These are phyloP conservation scores for Colletotrichum siamense DNA, from an alignment of 2,329 filamentous ascomycete species.

Conservation along the genomic window DNA sequence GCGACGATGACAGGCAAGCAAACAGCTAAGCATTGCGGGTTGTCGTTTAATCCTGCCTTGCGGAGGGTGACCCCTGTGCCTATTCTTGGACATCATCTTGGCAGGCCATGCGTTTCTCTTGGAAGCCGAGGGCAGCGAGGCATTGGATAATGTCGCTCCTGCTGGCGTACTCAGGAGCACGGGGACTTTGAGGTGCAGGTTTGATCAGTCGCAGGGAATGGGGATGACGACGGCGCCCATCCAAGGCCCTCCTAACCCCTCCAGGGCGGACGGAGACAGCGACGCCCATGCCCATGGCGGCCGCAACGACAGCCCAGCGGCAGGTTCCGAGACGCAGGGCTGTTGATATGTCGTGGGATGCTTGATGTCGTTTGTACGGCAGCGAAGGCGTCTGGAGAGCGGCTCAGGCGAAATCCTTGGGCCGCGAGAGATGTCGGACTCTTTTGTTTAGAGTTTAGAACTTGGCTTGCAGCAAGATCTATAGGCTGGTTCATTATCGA, in stretches of 20 bases:
- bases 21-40: conserved; percentile 14
- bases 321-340: conserved; percentile 17
- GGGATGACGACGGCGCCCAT: background rate
- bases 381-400: background rate
- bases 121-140: background rate
- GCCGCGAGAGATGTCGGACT: background rate
- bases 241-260: background rate
- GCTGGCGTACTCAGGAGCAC: background rate
- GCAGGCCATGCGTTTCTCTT: conserved; percentile 7
- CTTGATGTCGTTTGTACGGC: background rate
- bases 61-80: background rate
- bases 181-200: background rate
- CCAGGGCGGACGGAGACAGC: background rate
- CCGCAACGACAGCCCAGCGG: background rate
- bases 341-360: conserved; percentile 2
- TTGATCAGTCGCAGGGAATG: background rate
- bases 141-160: background rate
- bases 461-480: conserved; percentile 5
- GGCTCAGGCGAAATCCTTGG: background rate
- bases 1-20: background rate
- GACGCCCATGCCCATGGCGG: conserved; percentile 1
- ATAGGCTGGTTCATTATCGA: background rate
- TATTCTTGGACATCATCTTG: conserved; percentile 18
- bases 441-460: background rate
- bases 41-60: conserved; percentile 11